Evolutionary conservation across 2,329 filamentous ascomycete genomes (phyloP), one percentile per base, ranked within the genome.

Genomic region (Chaetomiaceae sp.): DNA sequence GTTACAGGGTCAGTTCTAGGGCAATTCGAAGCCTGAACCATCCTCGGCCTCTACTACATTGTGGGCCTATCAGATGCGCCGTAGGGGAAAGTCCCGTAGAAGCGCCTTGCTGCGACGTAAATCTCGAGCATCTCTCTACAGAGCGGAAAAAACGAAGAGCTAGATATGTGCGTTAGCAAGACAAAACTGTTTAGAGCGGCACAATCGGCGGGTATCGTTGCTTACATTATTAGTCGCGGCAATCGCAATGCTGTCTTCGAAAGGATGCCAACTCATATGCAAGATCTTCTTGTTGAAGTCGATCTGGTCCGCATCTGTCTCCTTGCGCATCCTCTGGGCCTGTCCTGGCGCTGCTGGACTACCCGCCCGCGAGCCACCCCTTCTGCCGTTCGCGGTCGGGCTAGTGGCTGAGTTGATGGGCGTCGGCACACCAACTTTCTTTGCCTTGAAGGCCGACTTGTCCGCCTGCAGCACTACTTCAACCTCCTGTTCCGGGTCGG

Each of bases 231-330:
- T 99, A 60, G 94, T 99, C 56, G 94, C 94, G 63, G 94, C 94
- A 77, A 99, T 99, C 53, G 94, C 94, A 74, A 99, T 99, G 75
- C 92, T 97, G 75, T 99, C 92, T 74, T 99, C 94, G 66, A 95
- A 96, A 44, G 94, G 94, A 84, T 99, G 94, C 94, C 94, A 99
- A 75, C 92, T 97, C 94, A 99, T 99, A 72, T 99, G 94, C 68
- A 99, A 71, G 65, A 99, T 99, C 82, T 99, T 99, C 82, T 97
- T 99, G 81, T 97, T 97, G 74, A 97, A 99, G 73, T 99, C 94
- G 72, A 97, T 97, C 75, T 97, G 92, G 71, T 99, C 92, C 54
- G 94, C 94, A 72, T 99, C 94, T 48, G 94, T 99, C 77, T 99
- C 94, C 76, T 96, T 97, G 67, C 91, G 86, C 94, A 99, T 97